Evolutionary conservation across 148 eudicot genomes (phyloP).

Genomic region (Silene uniflora): DNA sequence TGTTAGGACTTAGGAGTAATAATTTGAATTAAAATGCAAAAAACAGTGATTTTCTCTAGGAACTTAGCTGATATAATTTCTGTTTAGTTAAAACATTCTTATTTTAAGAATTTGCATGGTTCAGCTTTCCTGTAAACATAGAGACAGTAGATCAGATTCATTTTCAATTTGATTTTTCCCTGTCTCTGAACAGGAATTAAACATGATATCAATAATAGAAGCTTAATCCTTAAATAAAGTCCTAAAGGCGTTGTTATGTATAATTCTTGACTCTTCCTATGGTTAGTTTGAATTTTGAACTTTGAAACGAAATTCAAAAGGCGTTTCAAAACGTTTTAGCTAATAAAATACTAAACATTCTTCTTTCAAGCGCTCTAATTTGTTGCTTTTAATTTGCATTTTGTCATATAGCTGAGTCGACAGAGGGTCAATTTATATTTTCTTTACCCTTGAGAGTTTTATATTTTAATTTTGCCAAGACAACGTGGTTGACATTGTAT

Average conservation of each 20-base stretch:
- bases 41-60: not conserved
- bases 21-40: not conserved
- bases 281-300: not conserved
- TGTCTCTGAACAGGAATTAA: too few species aligned
- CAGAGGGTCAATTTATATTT: not conserved
- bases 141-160: too few species aligned
- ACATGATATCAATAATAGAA: too few species aligned
- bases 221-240: not conserved
- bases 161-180: too few species aligned
- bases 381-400: not conserved
- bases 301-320: too few species aligned
- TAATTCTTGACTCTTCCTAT: not conserved
- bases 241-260: not conserved
- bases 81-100: too few species aligned
- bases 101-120: too few species aligned
- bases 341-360: not conserved
- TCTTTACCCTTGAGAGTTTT: not conserved
- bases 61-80: not conserved
- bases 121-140: too few species aligned
- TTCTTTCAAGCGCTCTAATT: not conserved
- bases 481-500: constrained; percentile 20
- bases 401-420: not conserved
- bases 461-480: constrained; percentile 3
- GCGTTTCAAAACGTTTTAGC: not conserved
- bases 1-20: too few species aligned